phyloP scores from a whole-genome alignment of 2,329 filamentous ascomycete species.

The Nemania abortiva region DNA sequence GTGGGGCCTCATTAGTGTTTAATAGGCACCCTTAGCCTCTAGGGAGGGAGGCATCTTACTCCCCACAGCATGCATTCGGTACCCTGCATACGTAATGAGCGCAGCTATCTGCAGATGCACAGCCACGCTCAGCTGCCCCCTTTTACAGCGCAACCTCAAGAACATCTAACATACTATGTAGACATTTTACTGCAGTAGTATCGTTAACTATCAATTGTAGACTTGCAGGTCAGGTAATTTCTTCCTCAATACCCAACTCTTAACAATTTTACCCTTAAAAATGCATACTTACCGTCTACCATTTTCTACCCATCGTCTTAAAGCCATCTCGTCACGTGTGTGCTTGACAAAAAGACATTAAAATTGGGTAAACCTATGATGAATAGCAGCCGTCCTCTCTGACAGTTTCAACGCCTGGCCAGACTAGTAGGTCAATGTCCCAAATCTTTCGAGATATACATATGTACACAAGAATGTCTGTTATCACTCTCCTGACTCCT shows the following conservation, averaged over 20 bases:
- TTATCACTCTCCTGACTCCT: slow-evolving; percentile 23
- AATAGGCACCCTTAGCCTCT: too few relatives aligned
- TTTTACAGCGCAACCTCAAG: background rate
- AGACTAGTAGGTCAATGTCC: slow-evolving; percentile 31
- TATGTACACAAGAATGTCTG: slow-evolving; percentile 48
- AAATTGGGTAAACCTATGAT: slow-evolving; percentile 28
- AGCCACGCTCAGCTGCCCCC: slow-evolving; percentile 43
- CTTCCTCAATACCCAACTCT: too few relatives aligned
- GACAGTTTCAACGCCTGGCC: slow-evolving; percentile 24
- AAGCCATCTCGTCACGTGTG: too few relatives aligned
- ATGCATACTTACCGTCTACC: too few relatives aligned
- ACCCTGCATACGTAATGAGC: background rate
- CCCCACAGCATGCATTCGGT: slow-evolving; percentile 31
- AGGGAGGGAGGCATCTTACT: background rate
- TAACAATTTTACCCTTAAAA: too few relatives aligned
- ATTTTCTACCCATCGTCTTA: too few relatives aligned
- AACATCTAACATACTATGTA: background rate
- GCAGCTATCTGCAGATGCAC: background rate
- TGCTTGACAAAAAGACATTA: background rate
- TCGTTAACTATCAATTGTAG: background rate
- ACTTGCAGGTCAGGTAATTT: background rate
- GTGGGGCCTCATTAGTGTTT: background rate
- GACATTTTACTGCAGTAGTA: too few relatives aligned
- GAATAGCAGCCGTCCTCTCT: slow-evolving; percentile 25
- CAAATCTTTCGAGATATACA: slow-evolving; percentile 46